phyloP scores from a whole-genome alignment of 352 stramenopile genomes.

The Pythium folliculosum region DNA sequence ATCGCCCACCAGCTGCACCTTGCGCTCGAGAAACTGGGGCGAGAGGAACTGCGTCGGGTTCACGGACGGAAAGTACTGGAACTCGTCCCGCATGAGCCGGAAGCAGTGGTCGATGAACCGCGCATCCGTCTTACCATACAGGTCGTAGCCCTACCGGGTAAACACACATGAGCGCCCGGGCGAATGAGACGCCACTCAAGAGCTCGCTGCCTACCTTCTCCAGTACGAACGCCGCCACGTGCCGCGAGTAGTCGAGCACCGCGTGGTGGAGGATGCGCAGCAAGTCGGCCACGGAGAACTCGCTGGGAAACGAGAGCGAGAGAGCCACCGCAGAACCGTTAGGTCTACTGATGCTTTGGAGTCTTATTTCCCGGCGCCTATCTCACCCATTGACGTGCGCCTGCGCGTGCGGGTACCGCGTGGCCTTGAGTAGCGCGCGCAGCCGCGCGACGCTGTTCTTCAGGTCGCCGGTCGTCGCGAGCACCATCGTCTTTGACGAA shows the following conservation, averaged over 20 bases:
- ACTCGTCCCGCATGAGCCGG: slow-evolving; percentile 71
- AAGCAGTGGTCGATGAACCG: slow-evolving; percentile 78
- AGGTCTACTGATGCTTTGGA: neutral
- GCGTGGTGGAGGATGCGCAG: slow-evolving; percentile 69
- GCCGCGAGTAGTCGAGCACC: slow-evolving; percentile 76
- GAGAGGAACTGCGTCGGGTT: slow-evolving; percentile 68
- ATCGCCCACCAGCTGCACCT: slow-evolving; percentile 61
- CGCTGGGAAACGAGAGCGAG: neutral
- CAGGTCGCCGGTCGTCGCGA: slow-evolving; percentile 38
- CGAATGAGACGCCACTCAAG: neutral
- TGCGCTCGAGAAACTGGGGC: slow-evolving; percentile 55
- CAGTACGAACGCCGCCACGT: slow-evolving; percentile 55
- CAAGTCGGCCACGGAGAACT: slow-evolving; percentile 35
- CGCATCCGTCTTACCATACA: slow-evolving; percentile 77
- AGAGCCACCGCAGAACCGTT: neutral
- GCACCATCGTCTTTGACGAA: neutral
- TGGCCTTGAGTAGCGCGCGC: slow-evolving; percentile 50
- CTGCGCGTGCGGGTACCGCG: slow-evolving; percentile 53
- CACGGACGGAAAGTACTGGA: slow-evolving; percentile 68
- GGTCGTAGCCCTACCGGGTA: slow-evolving; percentile 53
- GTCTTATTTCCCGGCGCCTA: too few species aligned
- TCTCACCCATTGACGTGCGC: slow-evolving; percentile 31
- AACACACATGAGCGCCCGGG: neutral
- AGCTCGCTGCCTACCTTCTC: slow-evolving; percentile 28
- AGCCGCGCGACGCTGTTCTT: slow-evolving; percentile 63